phyloP scores from a whole-genome alignment of 306 rosid species.

The Citrullus amarus region DNA sequence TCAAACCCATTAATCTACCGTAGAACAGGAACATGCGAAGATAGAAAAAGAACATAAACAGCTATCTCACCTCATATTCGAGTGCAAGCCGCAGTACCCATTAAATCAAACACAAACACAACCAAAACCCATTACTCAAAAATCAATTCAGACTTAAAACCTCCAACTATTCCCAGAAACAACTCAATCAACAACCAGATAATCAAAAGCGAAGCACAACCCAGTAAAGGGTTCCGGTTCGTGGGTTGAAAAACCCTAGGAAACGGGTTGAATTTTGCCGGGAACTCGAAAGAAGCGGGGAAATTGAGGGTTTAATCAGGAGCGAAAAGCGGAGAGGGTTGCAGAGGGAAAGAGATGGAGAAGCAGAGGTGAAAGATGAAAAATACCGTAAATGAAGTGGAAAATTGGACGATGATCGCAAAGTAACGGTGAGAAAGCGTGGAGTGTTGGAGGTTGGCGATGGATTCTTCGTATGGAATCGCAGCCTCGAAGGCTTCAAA shows the following conservation, averaged over 20 bases:
- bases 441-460: conserved; percentile 17
- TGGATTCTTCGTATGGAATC: conserved; percentile 21
- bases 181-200: background rate
- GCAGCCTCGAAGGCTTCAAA: background rate
- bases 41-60: background rate
- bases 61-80: background rate
- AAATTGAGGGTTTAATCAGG: conserved; percentile 1
- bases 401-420: conserved; percentile 1
- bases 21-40: background rate
- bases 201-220: background rate
- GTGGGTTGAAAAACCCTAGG: conserved; percentile 10
- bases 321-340: background rate
- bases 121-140: background rate
- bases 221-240: background rate
- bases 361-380: conserved; percentile 1
- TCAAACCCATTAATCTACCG: background rate
- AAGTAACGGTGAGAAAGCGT: background rate
- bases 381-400: conserved; percentile 1
- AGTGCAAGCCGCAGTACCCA: background rate
- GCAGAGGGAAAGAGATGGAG: background rate
- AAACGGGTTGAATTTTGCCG: conserved; percentile 17
- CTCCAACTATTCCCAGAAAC: background rate
- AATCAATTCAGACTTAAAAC: background rate
- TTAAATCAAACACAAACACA: background rate
- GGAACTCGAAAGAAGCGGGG: conserved; percentile 6